Evolutionary conservation across 2,329 filamentous ascomycete genomes (phyloP), one percentile per base, ranked within the genome.

Genomic region (Aspergillus luchuensis): DNA sequence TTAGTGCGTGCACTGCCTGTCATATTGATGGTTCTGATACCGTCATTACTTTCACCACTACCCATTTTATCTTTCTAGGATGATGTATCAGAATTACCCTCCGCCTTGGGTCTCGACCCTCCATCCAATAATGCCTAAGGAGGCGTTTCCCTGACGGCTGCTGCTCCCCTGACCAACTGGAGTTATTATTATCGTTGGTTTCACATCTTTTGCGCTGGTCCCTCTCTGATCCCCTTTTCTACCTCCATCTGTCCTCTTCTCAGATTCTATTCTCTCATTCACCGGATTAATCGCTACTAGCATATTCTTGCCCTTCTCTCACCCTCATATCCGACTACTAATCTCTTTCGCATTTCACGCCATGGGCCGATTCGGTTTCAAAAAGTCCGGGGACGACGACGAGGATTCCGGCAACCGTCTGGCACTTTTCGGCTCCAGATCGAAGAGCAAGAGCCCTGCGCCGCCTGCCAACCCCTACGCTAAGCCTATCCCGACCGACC

Each of bases 351-450:
- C 28, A 25, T 30, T 23, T 38, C 23, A 45, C 65, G 68, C 56
- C 56, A 74, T 74, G 72, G 72, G 72, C 57, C 69, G 74, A 41
- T 79, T 67, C 57, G 63, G 65, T 48, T 59, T 85, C 67, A 85
- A 84, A 72, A 87, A 87, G 72, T 81, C 79, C 63, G 53, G 39
- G 25, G 79, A 80, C 65, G 79, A 79, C 62, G 81, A 77, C 69
- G 84, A 84, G 51, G 78, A 84, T 60, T 76, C 78, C 55, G 75
- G 76, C 41, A 81, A 79, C 72, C 83, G 85, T 72, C 78, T 77
- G 59, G 83, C 84, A n/a, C 82, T 88, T 33, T 88, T 88, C 67
- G 84, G 85, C 65, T 79, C 78, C 65, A 78, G 82, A 64, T 81
- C 79, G 54, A 86, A 85, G 72, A 80, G 78, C 66, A 85, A 85